A percentile compares a stretch with the other conserved stretches of the same genome.
phyloP scores from a whole-genome alignment of 2,329 filamentous ascomycete species.

The Botryotinia calthae region DNA sequence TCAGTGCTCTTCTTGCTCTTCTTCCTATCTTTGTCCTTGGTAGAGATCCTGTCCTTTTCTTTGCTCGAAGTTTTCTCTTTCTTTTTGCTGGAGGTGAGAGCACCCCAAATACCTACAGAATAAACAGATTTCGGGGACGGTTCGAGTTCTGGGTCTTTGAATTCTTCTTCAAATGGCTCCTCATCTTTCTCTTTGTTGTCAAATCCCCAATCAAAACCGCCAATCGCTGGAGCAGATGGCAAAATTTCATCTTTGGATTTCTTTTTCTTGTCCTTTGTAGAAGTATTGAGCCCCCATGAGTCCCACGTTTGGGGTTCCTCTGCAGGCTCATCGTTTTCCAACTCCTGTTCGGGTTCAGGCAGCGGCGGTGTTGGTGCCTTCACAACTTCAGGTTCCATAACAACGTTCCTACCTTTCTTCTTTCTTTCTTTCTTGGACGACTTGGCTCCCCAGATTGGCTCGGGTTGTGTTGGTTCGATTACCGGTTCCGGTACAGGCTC shows the following conservation, averaged over 20 bases:
- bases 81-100: constrained; percentile 21
- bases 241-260: constrained; percentile 14
- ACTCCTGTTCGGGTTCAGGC: constrained; percentile 38
- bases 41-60: constrained; percentile 21
- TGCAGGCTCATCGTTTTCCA: constrained; percentile 30
- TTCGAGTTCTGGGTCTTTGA: constrained; percentile 24
- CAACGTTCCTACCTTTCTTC: constrained; percentile 42
- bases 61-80: constrained; percentile 23
- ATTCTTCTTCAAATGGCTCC: constrained; percentile 42
- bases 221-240: constrained; percentile 3
- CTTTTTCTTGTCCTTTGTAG: constrained; percentile 43
- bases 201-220: constrained; percentile 16
- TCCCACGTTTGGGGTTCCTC: constrained; percentile 39
- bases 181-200: constrained; percentile 21
- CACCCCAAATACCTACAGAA: constrained; percentile 25
- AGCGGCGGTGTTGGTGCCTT: constrained; percentile 29
- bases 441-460: constrained; percentile 32
- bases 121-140: constrained; percentile 22
- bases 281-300: constrained; percentile 28
- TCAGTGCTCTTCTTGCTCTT: constrained; percentile 39
- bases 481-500: constrained; percentile 28
- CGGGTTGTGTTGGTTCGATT: constrained; percentile 19
- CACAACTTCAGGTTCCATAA: constrained; percentile 34
- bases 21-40: constrained; percentile 44
- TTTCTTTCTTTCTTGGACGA: constrained; percentile 51